Evolutionary conservation across 805 yeast species (phyloP), one percentile per base, ranked within the genome.

Genomic region (Hemisphaericaspora nanyangensis): DNA sequence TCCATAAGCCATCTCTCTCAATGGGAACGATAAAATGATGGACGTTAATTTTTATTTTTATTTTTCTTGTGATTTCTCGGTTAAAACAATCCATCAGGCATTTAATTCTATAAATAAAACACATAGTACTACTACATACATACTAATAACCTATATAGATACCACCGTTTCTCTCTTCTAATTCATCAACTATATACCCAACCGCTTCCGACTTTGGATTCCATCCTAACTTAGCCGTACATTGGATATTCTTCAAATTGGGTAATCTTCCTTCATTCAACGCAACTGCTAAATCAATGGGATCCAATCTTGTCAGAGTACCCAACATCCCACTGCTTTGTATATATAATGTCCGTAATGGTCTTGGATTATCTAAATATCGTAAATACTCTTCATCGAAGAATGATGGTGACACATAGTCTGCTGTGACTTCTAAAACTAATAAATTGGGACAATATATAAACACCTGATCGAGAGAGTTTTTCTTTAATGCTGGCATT

Each of bases 321-420:
- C 97, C 97, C 43, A 85, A 61, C 64, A 82, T 78, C 1, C 98
- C 97, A 44, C 95, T 82, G 33, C 95, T 82, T 42, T 86, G 91
- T 18, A 93, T 71, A 53, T 78, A 77, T 26, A 93, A 58, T 1
- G 78, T 73, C 37, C 68, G 70, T 43, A 91, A 61, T 1, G 87
- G 86, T 22, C 72, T 49, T 12, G 59, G 51, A 26, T 50, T 45
- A 2, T 47, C 46, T 17, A 56, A 34, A 30, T 44, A 47, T 10
- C 52, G 47, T 29, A 66, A 48, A 53, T 58, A 46, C 29, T 56
- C 55, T 29, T 57, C 68, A 45, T 59, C 72, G 45, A 63, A 68
- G 39, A 62, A 63, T 13, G 54, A 41, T 15, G 70, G 61, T 3
- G 85, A 66, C 12, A 82, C 60, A 54, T 93, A 91, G 58, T 91